These are phyloP conservation scores for Yarrowia yakushimensis DNA, from an alignment of 805 yeast species.

Conservation along the genomic window DNA sequence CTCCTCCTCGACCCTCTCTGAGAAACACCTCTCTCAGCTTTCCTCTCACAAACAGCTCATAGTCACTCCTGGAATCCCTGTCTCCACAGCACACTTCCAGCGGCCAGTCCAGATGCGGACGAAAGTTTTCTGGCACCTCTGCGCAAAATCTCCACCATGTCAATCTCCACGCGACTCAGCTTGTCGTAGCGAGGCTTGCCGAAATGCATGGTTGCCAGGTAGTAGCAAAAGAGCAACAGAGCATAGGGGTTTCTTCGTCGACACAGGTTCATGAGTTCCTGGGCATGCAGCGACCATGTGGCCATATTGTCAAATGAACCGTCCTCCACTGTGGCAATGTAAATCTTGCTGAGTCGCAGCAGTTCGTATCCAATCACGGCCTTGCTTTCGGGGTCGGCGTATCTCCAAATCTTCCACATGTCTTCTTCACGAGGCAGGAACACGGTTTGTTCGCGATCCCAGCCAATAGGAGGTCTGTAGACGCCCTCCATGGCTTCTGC, in stretches of 20 bases:
- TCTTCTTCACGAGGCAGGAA: not conserved
- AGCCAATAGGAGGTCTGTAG: not conserved
- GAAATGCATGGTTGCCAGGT: not conserved
- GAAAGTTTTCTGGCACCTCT: not conserved
- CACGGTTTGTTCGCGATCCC: not conserved
- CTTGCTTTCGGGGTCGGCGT: not conserved
- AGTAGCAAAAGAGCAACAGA: not conserved
- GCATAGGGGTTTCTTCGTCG: not conserved
- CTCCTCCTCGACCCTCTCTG: not conserved
- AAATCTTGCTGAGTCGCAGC: not conserved
- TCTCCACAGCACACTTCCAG: not conserved
- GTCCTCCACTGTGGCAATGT: not conserved
- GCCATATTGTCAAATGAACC: not conserved
- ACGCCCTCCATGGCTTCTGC: not conserved
- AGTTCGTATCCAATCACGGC: not conserved
- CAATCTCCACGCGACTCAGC: not conserved
- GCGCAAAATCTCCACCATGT: not conserved
- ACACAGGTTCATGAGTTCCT: not conserved
- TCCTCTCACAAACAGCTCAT: not conserved
- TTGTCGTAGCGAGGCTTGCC: not conserved
- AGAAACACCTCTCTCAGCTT: not conserved
- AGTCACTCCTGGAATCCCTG: not conserved
- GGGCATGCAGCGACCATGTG: not conserved
- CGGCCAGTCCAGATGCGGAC: constrained; percentile 15
- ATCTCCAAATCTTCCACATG: constrained; percentile 1